These are phyloP conservation scores for Candida lessepsii DNA, from an alignment of 805 yeast species.

Conservation along the genomic window DNA sequence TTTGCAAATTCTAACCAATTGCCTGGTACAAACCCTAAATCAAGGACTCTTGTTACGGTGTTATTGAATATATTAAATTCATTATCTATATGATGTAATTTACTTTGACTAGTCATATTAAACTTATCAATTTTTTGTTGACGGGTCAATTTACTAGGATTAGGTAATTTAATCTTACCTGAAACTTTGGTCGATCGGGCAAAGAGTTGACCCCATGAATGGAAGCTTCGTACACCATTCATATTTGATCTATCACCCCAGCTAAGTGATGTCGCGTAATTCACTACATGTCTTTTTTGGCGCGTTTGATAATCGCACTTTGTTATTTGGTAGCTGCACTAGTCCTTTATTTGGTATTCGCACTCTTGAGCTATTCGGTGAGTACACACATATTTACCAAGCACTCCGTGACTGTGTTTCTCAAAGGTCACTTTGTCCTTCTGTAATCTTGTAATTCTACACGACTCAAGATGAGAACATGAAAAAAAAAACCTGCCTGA, in stretches of 20 bases:
- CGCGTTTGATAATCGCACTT: too few species aligned
- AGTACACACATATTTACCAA: too few species aligned
- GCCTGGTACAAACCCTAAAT: slow-evolving; percentile 43
- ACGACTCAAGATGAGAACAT: slow-evolving; percentile 4
- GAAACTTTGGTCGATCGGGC: slow-evolving; percentile 1
- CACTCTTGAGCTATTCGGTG: too few species aligned
- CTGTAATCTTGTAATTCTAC: too few species aligned
- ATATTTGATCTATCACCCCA: too few species aligned
- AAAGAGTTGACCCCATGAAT: not conserved
- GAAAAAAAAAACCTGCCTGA: slow-evolving; percentile 4
- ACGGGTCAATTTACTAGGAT: slow-evolving; percentile 14
- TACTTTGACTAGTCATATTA: slow-evolving; percentile 24
- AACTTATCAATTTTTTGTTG: slow-evolving; percentile 25
- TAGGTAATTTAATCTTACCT: not conserved
- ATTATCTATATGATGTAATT: slow-evolving; percentile 28
- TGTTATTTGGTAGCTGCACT: too few species aligned
- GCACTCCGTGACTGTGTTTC: too few species aligned
- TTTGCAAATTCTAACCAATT: slow-evolving; percentile 37
- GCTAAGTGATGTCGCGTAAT: too few species aligned
- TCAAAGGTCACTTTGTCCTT: not conserved
- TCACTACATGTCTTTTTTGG: too few species aligned
- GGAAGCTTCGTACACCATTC: not conserved
- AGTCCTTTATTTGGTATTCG: too few species aligned
- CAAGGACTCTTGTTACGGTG: slow-evolving; percentile 31
- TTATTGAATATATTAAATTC: slow-evolving; percentile 26